These are phyloP conservation scores for Tulasnella sp. DNA, from an alignment of 768 basidiomycete species.

Conservation along the genomic window DNA sequence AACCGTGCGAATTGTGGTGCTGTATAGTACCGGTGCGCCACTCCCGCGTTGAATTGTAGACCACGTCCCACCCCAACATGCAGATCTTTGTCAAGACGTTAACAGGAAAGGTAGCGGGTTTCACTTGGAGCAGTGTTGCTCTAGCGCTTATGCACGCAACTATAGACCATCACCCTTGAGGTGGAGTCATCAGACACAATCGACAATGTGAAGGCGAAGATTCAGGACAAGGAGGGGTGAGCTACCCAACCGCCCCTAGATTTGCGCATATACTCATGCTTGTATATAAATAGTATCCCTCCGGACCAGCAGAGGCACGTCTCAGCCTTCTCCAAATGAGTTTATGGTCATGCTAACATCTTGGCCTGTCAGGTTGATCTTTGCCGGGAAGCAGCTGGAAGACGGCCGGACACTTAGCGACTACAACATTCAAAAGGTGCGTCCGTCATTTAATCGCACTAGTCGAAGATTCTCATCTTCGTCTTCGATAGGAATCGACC, in stretches of 20 bases:
- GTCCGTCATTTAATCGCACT: slow-evolving; percentile 19
- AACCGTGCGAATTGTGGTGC: not conserved
- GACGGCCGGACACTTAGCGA: slow-evolving; percentile 93
- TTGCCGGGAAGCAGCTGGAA: slow-evolving; percentile 97
- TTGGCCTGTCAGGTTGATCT: slow-evolving; percentile 48
- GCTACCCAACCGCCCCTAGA: slow-evolving; percentile 18
- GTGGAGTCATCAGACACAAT: slow-evolving; percentile 95
- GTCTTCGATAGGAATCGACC: slow-evolving; percentile 52
- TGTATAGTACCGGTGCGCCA: not conserved
- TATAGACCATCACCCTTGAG: slow-evolving; percentile 92
- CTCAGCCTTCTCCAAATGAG: not conserved
- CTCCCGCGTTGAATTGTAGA: not conserved
- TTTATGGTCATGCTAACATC: not conserved
- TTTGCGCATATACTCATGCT: not conserved
- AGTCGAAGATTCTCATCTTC: not conserved
- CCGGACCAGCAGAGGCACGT: slow-evolving; percentile 68
- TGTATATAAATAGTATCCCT: slow-evolving; percentile 47
- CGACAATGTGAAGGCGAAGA: slow-evolving; percentile 85
- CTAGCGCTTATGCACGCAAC: slow-evolving; percentile 22
- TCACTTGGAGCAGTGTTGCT: not conserved
- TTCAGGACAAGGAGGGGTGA: slow-evolving; percentile 68
- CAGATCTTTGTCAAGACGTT: slow-evolving; percentile 82
- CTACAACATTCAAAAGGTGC: slow-evolving; percentile 87
- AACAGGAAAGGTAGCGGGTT: slow-evolving; percentile 43
- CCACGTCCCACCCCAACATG: slow-evolving; percentile 27